These are phyloP conservation scores for Fermentozyma sake DNA, from an alignment of 1,139 yeast genomes.

Conservation along the genomic window DNA sequence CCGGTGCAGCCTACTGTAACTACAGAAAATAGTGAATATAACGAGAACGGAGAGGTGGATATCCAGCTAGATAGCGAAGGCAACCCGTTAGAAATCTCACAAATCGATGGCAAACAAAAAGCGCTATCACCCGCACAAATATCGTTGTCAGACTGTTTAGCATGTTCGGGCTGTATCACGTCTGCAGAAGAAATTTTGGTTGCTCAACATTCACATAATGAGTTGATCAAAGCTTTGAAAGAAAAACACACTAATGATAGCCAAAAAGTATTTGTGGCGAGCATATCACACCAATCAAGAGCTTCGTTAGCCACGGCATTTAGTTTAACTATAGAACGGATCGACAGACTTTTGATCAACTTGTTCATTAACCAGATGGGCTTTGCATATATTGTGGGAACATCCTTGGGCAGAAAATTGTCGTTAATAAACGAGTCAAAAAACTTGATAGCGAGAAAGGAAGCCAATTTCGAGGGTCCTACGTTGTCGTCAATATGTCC, in stretches of 20 bases:
- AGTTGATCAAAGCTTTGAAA: constrained; percentile 58
- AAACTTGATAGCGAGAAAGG: constrained; percentile 36
- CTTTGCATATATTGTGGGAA: constrained; percentile 74
- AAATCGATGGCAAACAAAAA: constrained; percentile 47
- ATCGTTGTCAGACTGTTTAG: constrained; percentile 86
- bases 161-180: constrained; percentile 96
- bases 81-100: constrained; percentile 63
- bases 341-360: constrained; percentile 58
- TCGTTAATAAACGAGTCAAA: constrained; percentile 59
- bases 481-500: constrained; percentile 75
- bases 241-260: constrained; percentile 17
- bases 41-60: no score
- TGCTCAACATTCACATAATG: constrained; percentile 85
- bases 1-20: constrained; percentile 31
- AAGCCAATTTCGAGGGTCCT: constrained; percentile 31
- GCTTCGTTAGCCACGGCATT: constrained; percentile 76
- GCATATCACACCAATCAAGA: constrained; percentile 83
- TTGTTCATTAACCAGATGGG: constrained; percentile 64
- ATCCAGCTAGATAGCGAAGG: constrained; percentile 67
- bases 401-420: constrained; percentile 74
- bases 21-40: no score
- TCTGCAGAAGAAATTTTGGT: constrained; percentile 92
- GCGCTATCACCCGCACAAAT: constrained; percentile 79
- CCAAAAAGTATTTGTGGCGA: constrained; percentile 55
- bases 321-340: constrained; percentile 44